Evolutionary conservation across 2,329 filamentous ascomycete genomes (phyloP), one percentile per base, ranked within the genome.

Genomic region (Aspergillaceae sp.): DNA sequence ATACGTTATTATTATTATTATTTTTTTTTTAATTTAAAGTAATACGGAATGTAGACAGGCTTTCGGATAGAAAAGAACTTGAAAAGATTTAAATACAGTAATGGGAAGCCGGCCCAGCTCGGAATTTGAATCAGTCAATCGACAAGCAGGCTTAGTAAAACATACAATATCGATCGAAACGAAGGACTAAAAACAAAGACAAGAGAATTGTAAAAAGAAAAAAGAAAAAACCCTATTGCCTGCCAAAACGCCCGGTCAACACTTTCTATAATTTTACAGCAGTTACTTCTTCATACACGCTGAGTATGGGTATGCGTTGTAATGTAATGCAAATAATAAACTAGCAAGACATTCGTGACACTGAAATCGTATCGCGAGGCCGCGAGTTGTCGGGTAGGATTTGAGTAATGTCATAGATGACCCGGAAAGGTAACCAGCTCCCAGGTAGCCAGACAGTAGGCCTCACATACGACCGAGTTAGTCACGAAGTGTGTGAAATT

Each of bases 161-260:
- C 19, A 19, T 19, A 19, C 19, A 19, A 19, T 19, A 19, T 19
- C 19, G 19, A 19, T 19, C 49, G 45, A 38, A 48, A 41, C 35
- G 11, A 43, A 50, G 28, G 6, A 45, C 33, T 41, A 44, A 42
- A 43, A 45, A 40, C 27, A 19, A 38, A 42, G 29, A 41, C 19
- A 47, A 32, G 8, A 41, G 29, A 43, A 19, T 19, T 19, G 19
- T 29, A 11, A 30, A 43, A 37, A 49, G 46, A 42, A 36, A n/a
- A 11, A 33, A 30, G 32, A 47, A 46, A 42, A 45, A 46, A 43
- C 40, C 34, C 43, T 44, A 44, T 42, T 47, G 36, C 28, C 11
- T 29, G 28, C 40, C 40, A 38, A 41, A 57, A 57, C 55, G 55
- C 55, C 55, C 19, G 19, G 9, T 49, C 49, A 29, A 43, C n/a